Conservation (phyloP, 345 rosid genomes). For the Capsella bursapastoris region DNA sequence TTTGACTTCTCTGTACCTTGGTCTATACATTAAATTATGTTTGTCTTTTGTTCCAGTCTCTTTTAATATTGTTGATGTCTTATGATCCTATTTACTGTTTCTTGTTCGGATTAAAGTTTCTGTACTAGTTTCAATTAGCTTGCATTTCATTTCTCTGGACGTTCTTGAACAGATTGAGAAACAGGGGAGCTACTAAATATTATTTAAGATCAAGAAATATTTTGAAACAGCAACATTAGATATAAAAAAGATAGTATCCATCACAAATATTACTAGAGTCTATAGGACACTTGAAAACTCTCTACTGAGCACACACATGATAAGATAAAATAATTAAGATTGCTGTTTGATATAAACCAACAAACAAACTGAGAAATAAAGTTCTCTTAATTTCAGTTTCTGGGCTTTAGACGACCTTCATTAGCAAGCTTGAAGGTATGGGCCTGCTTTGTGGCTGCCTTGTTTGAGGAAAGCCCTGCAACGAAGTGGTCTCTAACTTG, state of each 20-base stretch:
- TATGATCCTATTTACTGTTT: conserved; percentile 6
- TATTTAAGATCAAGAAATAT: conserved; percentile 26
- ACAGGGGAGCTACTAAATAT: conserved; percentile 27
- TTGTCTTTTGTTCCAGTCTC: not conserved
- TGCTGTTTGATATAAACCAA: conserved; percentile 31
- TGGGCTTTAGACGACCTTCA: conserved; percentile 74
- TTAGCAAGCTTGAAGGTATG: conserved; percentile 86
- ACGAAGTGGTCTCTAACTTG: conserved; percentile 80
- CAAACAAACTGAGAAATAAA: conserved; percentile 29
- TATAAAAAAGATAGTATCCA: conserved; percentile 34
- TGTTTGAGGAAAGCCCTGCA: conserved; percentile 61
- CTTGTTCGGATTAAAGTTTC: conserved; percentile 6
- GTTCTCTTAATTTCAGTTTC: conserved; percentile 43
- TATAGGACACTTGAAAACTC: conserved; percentile 30
- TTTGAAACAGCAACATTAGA: conserved; percentile 27
- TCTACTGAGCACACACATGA: conserved; percentile 39
- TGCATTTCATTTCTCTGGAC: not conserved
- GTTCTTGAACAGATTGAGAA: conserved; percentile 25
- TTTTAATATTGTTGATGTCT: conserved; percentile 28
- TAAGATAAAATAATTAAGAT: conserved; percentile 37
- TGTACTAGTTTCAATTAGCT: not conserved
- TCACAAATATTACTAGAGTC: conserved; percentile 41
- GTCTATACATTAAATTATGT: conserved; percentile 14
- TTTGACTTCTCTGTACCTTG: conserved; percentile 35
- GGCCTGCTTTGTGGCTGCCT: conserved; percentile 82